Conservation (phyloP, 345 rosid genomes). For the Moringa oleifera region DNA sequence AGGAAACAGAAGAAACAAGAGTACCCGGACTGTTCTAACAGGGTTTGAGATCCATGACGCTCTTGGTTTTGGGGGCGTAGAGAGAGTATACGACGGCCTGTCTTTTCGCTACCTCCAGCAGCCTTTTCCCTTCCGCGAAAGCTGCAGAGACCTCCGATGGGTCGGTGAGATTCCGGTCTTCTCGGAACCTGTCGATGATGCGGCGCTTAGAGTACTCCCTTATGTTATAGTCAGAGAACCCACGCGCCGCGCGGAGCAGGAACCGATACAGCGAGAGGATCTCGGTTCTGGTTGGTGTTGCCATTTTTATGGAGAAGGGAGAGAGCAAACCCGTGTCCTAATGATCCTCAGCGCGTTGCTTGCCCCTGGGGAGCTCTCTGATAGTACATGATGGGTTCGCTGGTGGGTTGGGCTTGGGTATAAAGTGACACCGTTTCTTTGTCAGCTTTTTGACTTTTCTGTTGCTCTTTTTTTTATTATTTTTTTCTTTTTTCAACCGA, state of each 20-base stretch:
- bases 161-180: conserved; percentile 43
- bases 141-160: conserved; percentile 42
- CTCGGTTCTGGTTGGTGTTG: conserved; percentile 32
- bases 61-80: conserved; percentile 67
- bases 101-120: conserved; percentile 68
- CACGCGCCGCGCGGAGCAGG: conserved; percentile 64
- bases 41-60: conserved; percentile 64
- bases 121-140: conserved; percentile 47
- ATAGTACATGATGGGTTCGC: no score
- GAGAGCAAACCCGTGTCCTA: no score
- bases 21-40: conserved; percentile 13
- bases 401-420: no score
- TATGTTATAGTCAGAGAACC: conserved; percentile 67
- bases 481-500: no score
- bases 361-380: no score
- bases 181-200: conserved; percentile 61
- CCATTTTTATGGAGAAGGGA: background rate
- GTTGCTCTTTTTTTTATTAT: no score
- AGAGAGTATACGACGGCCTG: conserved; percentile 60
- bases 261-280: conserved; percentile 55
- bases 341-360: background rate
- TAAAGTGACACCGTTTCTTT: no score
- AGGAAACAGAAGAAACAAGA: no score
- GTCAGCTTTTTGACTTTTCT: no score
- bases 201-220: conserved; percentile 82